Evolutionary conservation across 1,284 basidiomycete genomes (phyloP).

Genomic region (Schizopora paradoxa): DNA sequence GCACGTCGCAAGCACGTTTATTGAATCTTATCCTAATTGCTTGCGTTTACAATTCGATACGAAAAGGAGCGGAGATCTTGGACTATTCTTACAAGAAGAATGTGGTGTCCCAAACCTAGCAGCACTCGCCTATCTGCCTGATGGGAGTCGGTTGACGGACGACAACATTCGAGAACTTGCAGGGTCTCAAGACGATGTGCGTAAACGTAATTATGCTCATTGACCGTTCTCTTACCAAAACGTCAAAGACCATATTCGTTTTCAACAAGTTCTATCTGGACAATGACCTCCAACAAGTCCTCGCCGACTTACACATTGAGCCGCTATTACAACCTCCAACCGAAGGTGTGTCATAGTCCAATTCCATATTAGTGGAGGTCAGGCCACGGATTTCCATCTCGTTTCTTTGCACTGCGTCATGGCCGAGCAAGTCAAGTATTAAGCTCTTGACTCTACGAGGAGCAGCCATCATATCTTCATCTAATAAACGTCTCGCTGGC

Average conservation of each 20-base stretch:
- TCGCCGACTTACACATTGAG: slow-evolving; percentile 52
- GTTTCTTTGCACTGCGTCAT: background rate
- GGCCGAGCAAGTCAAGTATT: background rate
- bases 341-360: slow-evolving; percentile 52
- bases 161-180: slow-evolving; percentile 69
- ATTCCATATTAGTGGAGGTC: background rate
- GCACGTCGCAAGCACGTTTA: slow-evolving; percentile 32
- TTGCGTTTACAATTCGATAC: slow-evolving; percentile 4
- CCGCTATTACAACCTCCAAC: slow-evolving; percentile 58
- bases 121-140: slow-evolving; percentile 70
- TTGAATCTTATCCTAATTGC: background rate
- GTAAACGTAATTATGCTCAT: slow-evolving; percentile 17
- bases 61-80: slow-evolving; percentile 53
- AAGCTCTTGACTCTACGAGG: no score
- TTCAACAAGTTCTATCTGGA: slow-evolving; percentile 77
- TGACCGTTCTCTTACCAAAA: background rate
- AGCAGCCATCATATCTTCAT: no score
- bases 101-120: slow-evolving; percentile 60
- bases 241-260: slow-evolving; percentile 62
- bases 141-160: slow-evolving; percentile 61
- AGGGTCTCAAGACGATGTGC: slow-evolving; percentile 65
- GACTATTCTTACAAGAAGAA: slow-evolving; percentile 61
- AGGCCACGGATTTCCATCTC: slow-evolving; percentile 19
- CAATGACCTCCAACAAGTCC: slow-evolving; percentile 55
- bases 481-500: no score